Conservation (phyloP, 2,329 filamentous ascomycete genomes). For the Botrytis fabae region DNA sequence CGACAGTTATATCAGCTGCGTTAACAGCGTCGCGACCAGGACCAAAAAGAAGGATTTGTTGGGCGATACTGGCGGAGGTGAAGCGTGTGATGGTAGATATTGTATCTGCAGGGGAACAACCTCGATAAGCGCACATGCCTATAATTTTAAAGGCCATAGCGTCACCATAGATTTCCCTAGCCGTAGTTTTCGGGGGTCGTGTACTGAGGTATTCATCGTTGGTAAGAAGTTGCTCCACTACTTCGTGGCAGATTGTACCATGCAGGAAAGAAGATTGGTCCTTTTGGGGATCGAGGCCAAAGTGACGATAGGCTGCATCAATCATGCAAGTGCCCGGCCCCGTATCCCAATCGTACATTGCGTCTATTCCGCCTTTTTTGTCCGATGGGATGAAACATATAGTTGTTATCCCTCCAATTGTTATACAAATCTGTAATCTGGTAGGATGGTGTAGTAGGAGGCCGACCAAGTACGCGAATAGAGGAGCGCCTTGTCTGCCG, state of each 20-base stretch:
- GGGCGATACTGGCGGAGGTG: conserved; percentile 40
- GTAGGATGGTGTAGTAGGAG: conserved; percentile 40
- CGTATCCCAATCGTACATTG: conserved; percentile 42
- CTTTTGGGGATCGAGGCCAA: conserved; percentile 37
- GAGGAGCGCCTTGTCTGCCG: conserved; percentile 40
- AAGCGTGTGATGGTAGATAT: conserved; percentile 40
- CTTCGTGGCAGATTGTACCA: conserved; percentile 39
- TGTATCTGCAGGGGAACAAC: conserved; percentile 37
- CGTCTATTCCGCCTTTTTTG: conserved; percentile 39
- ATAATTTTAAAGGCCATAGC: conserved; percentile 38
- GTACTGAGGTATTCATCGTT: conserved; percentile 36
- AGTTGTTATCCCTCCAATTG: conserved; percentile 39
- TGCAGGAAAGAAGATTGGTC: conserved; percentile 32
- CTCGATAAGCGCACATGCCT: conserved; percentile 34
- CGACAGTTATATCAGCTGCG: conserved; percentile 38
- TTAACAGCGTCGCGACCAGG: conserved; percentile 38
- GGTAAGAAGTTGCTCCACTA: conserved; percentile 38
- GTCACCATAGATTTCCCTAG: conserved; percentile 40
- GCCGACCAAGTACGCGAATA: conserved; percentile 39
- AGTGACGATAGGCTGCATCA: conserved; percentile 38
- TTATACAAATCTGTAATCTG: conserved; percentile 39
- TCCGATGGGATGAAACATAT: conserved; percentile 40
- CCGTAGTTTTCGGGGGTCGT: conserved; percentile 40
- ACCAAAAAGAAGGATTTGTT: conserved; percentile 39
- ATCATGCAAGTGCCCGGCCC: conserved; percentile 40